Percentiles rank a stretch among this genome's conserved stretches.
Conservation (phyloP, 1,284 basidiomycete species). For the Sanghuangporus baumii region DNA sequence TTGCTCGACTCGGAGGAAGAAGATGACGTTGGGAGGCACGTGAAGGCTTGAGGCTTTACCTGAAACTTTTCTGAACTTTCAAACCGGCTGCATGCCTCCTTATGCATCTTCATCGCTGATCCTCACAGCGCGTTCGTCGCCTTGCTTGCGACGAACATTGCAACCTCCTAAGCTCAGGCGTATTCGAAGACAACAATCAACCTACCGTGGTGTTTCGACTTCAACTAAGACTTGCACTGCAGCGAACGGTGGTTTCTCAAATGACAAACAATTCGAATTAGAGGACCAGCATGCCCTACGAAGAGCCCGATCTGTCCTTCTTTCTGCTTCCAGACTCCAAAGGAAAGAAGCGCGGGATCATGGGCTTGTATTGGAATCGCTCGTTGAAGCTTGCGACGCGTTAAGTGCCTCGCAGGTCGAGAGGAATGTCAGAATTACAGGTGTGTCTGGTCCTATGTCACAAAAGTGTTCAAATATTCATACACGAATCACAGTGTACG, state of each 20-base stretch:
- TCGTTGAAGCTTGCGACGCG: not conserved
- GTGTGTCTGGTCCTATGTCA: not conserved
- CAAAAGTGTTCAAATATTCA: not conserved
- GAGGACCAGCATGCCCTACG: not conserved
- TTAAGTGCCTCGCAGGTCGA: not conserved
- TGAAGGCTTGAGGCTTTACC: no score
- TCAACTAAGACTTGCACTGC: not conserved
- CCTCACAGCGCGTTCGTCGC: not conserved
- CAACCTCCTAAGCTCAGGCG: not conserved
- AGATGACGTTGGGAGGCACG: no score
- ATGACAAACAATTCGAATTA: not conserved
- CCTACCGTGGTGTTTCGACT: not conserved
- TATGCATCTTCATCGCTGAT: not conserved
- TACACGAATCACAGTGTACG: not conserved
- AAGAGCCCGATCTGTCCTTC: not conserved
- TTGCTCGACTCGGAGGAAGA: no score
- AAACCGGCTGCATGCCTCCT: not conserved
- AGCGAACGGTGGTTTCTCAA: not conserved
- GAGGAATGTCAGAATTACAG: not conserved
- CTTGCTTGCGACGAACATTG: not conserved
- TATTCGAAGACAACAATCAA: not conserved
- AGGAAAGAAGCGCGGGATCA: not conserved
- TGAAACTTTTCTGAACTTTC: no score
- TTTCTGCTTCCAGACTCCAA: not conserved
- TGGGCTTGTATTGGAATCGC: not conserved